Conservation (phyloP, 306 rosid genomes). For the Phaseolus lunatus region DNA sequence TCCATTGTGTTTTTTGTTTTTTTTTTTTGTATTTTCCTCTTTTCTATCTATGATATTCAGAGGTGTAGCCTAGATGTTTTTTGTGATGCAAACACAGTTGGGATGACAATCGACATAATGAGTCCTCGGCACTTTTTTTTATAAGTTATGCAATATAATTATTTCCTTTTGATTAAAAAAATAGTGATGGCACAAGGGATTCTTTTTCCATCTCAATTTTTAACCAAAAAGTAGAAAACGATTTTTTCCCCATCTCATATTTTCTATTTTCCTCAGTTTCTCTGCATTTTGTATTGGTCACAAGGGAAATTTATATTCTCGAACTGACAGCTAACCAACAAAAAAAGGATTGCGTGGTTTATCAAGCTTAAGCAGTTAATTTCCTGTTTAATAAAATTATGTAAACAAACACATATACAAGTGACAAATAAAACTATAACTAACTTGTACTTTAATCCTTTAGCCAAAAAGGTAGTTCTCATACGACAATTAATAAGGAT, state of each 20-base stretch:
- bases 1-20: too few relatives aligned
- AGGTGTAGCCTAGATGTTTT: too few relatives aligned
- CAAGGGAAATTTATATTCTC: constrained; percentile 11
- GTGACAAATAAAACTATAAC: neutral
- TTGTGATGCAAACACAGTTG: too few relatives aligned
- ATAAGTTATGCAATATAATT: too few relatives aligned
- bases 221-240: neutral
- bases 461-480: constrained; percentile 11
- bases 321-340: neutral
- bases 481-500: neutral
- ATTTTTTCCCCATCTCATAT: neutral
- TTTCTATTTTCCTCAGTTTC: neutral
- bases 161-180: too few relatives aligned
- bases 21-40: too few relatives aligned
- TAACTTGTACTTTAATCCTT: constrained; percentile 11
- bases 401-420: neutral
- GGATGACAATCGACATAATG: too few relatives aligned
- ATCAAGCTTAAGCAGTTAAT: constrained; percentile 22
- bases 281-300: neutral
- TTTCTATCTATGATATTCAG: too few relatives aligned
- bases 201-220: neutral
- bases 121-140: too few relatives aligned
- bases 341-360: neutral
- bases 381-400: neutral
- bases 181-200: neutral